Evolutionary conservation across 2,329 filamentous ascomycete species (phyloP).

Genomic region (Aspergillus intermedius): DNA sequence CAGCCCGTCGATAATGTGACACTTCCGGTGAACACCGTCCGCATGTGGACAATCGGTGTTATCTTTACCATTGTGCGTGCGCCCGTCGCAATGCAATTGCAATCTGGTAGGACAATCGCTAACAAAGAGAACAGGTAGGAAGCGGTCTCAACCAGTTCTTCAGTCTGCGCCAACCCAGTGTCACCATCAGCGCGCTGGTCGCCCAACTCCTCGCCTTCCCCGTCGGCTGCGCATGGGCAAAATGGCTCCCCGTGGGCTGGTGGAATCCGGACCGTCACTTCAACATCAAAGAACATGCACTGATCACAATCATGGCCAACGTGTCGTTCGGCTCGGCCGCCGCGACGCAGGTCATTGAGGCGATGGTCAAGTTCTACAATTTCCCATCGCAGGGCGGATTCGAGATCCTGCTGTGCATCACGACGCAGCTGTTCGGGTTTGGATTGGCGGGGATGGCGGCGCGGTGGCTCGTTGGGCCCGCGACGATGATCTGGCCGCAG

Average conservation of each 20-base stretch:
- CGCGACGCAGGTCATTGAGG: constrained; percentile 34
- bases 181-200: constrained; percentile 33
- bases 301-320: constrained; percentile 43
- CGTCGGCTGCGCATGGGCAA: constrained; percentile 35
- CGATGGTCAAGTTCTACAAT: constrained; percentile 46
- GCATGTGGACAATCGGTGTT: constrained; percentile 34
- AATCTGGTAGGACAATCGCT: background rate
- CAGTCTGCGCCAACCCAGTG: constrained; percentile 32
- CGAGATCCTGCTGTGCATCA: constrained; percentile 54
- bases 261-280: constrained; percentile 39
- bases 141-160: constrained; percentile 36
- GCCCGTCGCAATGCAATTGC: background rate
- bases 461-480: constrained; percentile 53
- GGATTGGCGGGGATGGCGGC: constrained; percentile 56
- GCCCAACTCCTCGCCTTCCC: constrained; percentile 43
- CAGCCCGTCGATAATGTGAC: constrained; percentile 25
- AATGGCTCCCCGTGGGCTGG: constrained; percentile 33
- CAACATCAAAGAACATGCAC: constrained; percentile 37
- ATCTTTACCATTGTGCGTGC: constrained; percentile 29
- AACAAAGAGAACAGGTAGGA: constrained; percentile 19
- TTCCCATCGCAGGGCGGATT: constrained; percentile 55
- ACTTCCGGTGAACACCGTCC: constrained; percentile 28
- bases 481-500: constrained; percentile 60
- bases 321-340: constrained; percentile 42
- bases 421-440: constrained; percentile 58